These are phyloP conservation scores for Breviolum minutum DNA, from an alignment of 73 alveolate species.

Conservation along the genomic window DNA sequence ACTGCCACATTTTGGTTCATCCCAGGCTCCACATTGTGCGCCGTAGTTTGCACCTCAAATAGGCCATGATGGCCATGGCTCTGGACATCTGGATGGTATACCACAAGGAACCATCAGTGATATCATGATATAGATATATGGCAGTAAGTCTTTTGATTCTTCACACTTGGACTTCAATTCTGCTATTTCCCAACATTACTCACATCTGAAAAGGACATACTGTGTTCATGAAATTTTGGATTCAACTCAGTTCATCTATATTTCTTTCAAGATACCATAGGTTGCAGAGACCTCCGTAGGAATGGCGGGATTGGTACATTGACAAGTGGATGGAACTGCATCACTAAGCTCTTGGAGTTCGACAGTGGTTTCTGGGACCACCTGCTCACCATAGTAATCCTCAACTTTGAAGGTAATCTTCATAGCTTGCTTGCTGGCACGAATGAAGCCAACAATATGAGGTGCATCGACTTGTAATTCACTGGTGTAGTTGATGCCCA, in stretches of 20 bases:
- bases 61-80: too few species aligned
- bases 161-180: too few species aligned
- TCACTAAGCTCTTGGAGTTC: conserved; percentile 28
- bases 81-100: too few species aligned
- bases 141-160: too few species aligned
- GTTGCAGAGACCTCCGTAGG: conserved; percentile 19
- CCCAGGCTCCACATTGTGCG: conserved; percentile 73
- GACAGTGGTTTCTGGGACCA: conserved; percentile 80
- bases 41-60: conserved; percentile 76
- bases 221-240: too few species aligned
- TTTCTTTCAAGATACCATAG: background rate
- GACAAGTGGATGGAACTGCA: conserved; percentile 63
- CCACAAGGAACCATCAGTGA: too few species aligned
- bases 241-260: background rate
- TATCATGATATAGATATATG: too few species aligned
- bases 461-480: conserved; percentile 30
- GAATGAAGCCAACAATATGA: conserved; percentile 51
- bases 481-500: conserved; percentile 79
- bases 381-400: conserved; percentile 58
- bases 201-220: too few species aligned
- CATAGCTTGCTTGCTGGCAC: conserved; percentile 56
- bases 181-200: too few species aligned
- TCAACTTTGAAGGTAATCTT: conserved; percentile 33
- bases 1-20: conserved; percentile 42
- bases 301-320: conserved; percentile 35